A percentile compares a stretch with the other conserved stretches of the same genome.
Conservation (phyloP, 2,329 filamentous ascomycete genomes). For the Aspergillus tamarii region DNA sequence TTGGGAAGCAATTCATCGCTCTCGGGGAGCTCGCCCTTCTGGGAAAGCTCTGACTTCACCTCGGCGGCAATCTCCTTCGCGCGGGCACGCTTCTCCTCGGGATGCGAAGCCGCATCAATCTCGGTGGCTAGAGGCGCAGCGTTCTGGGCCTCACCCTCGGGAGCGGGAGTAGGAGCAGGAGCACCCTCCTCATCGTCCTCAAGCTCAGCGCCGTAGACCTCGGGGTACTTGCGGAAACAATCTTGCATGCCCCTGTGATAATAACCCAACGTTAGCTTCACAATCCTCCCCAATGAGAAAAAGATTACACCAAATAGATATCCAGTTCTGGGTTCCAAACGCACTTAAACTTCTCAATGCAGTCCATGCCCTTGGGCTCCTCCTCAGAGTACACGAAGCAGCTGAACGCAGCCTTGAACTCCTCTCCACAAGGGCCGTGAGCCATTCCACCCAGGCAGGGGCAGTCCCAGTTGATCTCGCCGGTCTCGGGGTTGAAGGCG, state of each 20-base stretch:
- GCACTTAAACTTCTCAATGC: constrained; percentile 96
- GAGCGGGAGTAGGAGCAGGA: constrained; percentile 34
- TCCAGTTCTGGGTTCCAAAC: constrained; percentile 37
- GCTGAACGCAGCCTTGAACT: constrained; percentile 95
- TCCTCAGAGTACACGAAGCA: constrained; percentile 96
- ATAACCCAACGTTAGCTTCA: constrained; percentile 34
- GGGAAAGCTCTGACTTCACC: constrained; percentile 25
- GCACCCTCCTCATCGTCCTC: constrained; percentile 67
- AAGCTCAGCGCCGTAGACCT: constrained; percentile 88
- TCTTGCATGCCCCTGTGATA: constrained; percentile 84
- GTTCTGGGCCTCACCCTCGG: constrained; percentile 9
- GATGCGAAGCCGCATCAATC: constrained; percentile 27
- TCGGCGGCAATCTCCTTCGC: constrained; percentile 28
- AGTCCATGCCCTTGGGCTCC: constrained; percentile 97
- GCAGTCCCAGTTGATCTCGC: constrained; percentile 99
- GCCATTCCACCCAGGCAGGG: constrained; percentile 98
- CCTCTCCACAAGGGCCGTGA: constrained; percentile 88
- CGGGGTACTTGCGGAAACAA: constrained; percentile 91
- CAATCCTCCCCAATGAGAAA: not conserved
- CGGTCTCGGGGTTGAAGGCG: constrained; percentile 96
- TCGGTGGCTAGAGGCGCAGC: constrained; percentile 26
- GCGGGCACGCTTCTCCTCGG: constrained; percentile 30
- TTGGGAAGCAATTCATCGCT: constrained; percentile 53
- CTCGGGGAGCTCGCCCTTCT: constrained; percentile 39
- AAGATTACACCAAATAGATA: not conserved